Conservation (phyloP, 2,329 filamentous ascomycete genomes). For the Cordyceps cateniannulata region DNA sequence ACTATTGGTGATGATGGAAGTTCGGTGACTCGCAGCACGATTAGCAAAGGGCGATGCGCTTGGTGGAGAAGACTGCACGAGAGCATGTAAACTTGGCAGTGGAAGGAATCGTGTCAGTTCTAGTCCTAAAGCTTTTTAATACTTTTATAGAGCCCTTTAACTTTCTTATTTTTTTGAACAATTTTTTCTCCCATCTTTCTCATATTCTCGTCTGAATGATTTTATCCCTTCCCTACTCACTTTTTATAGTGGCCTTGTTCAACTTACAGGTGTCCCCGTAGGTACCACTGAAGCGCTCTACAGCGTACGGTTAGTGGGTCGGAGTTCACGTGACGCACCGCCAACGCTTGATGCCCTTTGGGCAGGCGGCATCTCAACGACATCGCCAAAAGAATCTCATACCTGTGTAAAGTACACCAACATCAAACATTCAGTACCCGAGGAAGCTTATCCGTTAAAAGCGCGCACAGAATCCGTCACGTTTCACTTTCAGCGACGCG, state of each 20-base stretch:
- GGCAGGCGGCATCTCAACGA: background rate
- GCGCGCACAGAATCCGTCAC: background rate
- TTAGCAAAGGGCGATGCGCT: background rate
- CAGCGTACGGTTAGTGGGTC: background rate
- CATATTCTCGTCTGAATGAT: background rate
- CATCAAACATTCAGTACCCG: background rate
- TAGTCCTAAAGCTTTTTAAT: too few species aligned
- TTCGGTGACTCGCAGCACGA: background rate
- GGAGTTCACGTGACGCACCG: slow-evolving; percentile 1
- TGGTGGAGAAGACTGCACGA: background rate
- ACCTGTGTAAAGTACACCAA: background rate
- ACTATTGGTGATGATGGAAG: background rate
- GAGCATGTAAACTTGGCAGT: background rate
- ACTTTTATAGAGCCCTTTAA: too few species aligned
- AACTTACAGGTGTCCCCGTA: background rate
- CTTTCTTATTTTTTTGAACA: too few species aligned
- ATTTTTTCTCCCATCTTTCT: background rate
- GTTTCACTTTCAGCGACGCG: background rate
- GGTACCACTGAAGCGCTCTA: background rate
- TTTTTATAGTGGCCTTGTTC: too few species aligned
- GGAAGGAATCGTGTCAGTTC: background rate
- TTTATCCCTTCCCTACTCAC: background rate
- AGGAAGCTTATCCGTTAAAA: background rate
- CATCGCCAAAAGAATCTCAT: background rate
- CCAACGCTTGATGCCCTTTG: background rate